Evolutionary conservation across 768 basidiomycete species (phyloP).

Genomic region (Pisolithus sp.): DNA sequence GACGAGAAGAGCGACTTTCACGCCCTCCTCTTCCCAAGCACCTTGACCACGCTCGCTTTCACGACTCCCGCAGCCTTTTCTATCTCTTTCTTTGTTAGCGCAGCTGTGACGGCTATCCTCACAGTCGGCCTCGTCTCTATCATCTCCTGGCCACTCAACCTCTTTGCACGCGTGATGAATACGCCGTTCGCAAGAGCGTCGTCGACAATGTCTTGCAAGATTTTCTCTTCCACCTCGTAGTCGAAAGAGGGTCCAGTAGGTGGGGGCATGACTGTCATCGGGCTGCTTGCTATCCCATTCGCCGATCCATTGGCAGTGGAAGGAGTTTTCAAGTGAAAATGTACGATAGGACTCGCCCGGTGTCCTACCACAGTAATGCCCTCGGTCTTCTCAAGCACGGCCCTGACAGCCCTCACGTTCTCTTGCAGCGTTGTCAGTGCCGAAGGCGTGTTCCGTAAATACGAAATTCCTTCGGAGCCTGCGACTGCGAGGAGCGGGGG

Average conservation of each 20-base stretch:
- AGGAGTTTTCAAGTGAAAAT: constrained; percentile 51
- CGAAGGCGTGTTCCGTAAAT: constrained; percentile 68
- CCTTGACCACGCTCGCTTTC: constrained; percentile 68
- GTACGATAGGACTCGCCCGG: constrained; percentile 81
- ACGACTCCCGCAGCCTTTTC: constrained; percentile 81
- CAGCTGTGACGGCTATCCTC: constrained; percentile 73
- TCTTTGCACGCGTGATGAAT: constrained; percentile 77
- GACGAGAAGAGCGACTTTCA: too few species aligned
- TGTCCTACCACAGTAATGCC: constrained; percentile 82
- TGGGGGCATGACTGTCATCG: constrained; percentile 9
- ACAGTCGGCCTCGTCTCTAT: constrained; percentile 79
- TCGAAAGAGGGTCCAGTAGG: constrained; percentile 31
- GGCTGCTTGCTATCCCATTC: not conserved
- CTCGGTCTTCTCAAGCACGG: constrained; percentile 74
- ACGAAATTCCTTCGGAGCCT: constrained; percentile 79
- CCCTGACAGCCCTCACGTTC: constrained; percentile 73
- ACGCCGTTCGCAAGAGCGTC: constrained; percentile 78
- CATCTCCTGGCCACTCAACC: constrained; percentile 78
- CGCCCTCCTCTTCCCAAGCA: constrained; percentile 48
- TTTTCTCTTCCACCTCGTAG: constrained; percentile 61
- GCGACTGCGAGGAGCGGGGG: constrained; percentile 85
- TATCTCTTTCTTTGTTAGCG: constrained; percentile 80
- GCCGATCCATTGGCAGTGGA: not conserved
- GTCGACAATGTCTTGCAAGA: constrained; percentile 91
- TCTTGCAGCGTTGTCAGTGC: constrained; percentile 73